A percentile compares a stretch with the other conserved stretches of the same genome.
These are phyloP conservation scores for Hyaloperonospora arabidopsidis DNA, from an alignment of 352 stramenopile genomes.

Conservation along the genomic window DNA sequence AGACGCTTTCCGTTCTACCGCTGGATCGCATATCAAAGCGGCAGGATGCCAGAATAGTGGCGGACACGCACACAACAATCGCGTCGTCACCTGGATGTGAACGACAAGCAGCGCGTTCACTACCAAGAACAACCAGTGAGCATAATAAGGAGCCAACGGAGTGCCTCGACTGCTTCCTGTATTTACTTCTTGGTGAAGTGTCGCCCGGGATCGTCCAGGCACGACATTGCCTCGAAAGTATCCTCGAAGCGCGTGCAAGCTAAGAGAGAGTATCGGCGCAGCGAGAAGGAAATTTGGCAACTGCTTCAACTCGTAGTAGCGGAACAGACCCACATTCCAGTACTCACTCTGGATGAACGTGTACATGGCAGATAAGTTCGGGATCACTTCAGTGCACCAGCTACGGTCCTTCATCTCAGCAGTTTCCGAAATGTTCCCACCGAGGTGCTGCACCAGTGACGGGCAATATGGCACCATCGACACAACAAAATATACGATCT, in stretches of 20 bases:
- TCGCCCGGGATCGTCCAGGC: slow-evolving; percentile 7
- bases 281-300: slow-evolving; percentile 93
- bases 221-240: slow-evolving; percentile 39
- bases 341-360: slow-evolving; percentile 91
- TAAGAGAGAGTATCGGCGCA: slow-evolving; percentile 74
- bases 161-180: slow-evolving; percentile 11
- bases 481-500: slow-evolving; percentile 63
- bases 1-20: slow-evolving; percentile 9
- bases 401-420: slow-evolving; percentile 33
- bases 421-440: slow-evolving; percentile 2
- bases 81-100: slow-evolving; percentile 84
- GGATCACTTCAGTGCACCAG: slow-evolving; percentile 59
- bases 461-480: slow-evolving; percentile 61
- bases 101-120: slow-evolving; percentile 71
- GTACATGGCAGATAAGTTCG: slow-evolving; percentile 87
- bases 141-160: slow-evolving; percentile 45
- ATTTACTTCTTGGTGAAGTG: slow-evolving; percentile 1
- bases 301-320: slow-evolving; percentile 91
- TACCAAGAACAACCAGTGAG: slow-evolving; percentile 68
- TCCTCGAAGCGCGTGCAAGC: slow-evolving; percentile 34
- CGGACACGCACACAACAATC: slow-evolving; percentile 65
- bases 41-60: slow-evolving; percentile 74
- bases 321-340: slow-evolving; percentile 92
- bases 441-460: slow-evolving; percentile 23
- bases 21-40: slow-evolving; percentile 13